phyloP scores from a whole-genome alignment of 345 rosid genomes.

The Geranium rotundifolium region DNA sequence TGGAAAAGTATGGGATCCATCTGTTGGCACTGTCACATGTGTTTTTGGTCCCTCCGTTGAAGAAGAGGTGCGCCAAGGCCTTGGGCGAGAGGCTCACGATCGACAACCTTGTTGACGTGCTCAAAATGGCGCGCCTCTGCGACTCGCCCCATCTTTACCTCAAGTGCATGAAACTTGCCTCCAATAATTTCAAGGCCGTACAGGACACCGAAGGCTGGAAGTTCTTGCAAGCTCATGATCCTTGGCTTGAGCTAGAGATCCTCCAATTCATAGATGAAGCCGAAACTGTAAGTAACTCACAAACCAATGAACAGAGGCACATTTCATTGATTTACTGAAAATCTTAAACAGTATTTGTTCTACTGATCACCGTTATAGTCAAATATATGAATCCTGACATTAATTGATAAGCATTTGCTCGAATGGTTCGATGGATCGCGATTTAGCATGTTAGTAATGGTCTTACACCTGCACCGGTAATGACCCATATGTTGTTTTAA shows the following conservation, averaged over 20 bases:
- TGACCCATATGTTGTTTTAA: no score
- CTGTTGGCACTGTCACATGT: conserved; percentile 74
- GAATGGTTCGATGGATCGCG: no score
- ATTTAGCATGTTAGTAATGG: no score
- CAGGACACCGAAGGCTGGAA: conserved; percentile 74
- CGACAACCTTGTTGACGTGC: conserved; percentile 71
- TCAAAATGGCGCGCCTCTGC: conserved; percentile 70
- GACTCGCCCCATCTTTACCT: conserved; percentile 76
- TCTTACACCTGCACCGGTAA: no score
- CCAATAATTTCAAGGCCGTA: conserved; percentile 40
- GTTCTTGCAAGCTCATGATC: conserved; percentile 74
- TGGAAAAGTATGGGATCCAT: conserved; percentile 75
- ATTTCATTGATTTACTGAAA: no score
- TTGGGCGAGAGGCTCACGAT: conserved; percentile 38
- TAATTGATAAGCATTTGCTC: no score
- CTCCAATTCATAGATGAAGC: conserved; percentile 76
- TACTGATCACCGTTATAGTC: no score
- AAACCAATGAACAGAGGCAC: background rate
- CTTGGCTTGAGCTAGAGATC: conserved; percentile 66
- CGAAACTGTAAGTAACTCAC: conserved; percentile 40
- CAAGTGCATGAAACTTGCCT: conserved; percentile 47
- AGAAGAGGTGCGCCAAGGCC: conserved; percentile 49
- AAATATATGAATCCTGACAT: no score
- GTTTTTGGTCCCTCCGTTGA: conserved; percentile 55
- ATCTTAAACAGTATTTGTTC: no score